Percentiles rank a stretch among this genome's conserved stretches.
Evolutionary conservation across 345 rosid genomes (phyloP).

Genomic region (Salix exigua): DNA sequence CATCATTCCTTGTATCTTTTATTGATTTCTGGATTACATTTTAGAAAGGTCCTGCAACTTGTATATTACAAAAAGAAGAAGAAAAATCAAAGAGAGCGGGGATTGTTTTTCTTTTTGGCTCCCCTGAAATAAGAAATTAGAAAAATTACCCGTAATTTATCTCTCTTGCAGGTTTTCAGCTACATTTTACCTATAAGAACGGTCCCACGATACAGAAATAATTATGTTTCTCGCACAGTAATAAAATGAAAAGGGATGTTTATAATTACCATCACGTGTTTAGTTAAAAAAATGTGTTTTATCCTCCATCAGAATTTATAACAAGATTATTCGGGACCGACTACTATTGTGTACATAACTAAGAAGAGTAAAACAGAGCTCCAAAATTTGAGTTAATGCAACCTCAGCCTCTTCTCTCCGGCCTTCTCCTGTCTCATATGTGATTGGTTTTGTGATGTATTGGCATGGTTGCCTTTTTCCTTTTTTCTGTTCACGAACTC

Average conservation of each 20-base stretch:
- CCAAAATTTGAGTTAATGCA: conserved; percentile 26
- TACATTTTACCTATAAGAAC: no score
- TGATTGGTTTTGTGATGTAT: conserved; percentile 30
- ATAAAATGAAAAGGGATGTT: background rate
- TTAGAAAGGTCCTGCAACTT: no score
- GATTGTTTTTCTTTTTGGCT: no score
- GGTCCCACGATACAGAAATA: no score
- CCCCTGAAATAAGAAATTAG: no score
- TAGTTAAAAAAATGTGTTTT: no score
- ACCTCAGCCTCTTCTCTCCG: conserved; percentile 52
- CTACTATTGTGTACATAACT: background rate
- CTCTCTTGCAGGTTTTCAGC: no score
- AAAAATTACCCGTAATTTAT: no score
- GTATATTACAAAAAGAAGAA: no score
- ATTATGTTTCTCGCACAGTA: background rate
- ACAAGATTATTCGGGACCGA: background rate
- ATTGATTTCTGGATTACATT: no score
- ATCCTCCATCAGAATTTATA: background rate
- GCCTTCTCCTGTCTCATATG: conserved; percentile 28
- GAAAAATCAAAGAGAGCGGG: no score
- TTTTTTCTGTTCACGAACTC: conserved; percentile 60
- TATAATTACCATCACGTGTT: background rate
- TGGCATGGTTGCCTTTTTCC: conserved; percentile 14
- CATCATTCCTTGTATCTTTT: no score
- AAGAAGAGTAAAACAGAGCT: background rate